These are phyloP conservation scores for Ramularia collo-cygni DNA, from an alignment of 2,329 filamentous ascomycete genomes.

Conservation along the genomic window DNA sequence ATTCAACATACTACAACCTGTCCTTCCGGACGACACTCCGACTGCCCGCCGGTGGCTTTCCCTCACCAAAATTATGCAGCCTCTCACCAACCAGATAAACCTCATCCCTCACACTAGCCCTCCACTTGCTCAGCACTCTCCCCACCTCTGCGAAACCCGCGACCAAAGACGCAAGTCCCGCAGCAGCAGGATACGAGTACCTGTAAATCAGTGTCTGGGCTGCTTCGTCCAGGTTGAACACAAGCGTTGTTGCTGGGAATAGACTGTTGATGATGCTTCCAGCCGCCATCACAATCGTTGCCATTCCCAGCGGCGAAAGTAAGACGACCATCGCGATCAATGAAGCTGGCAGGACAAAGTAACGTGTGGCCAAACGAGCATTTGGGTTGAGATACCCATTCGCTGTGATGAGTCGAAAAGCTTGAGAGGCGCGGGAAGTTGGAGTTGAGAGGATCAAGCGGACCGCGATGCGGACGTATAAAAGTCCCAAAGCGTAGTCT, in stretches of 20 bases:
- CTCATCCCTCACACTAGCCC: slow-evolving; percentile 78
- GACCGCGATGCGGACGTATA: slow-evolving; percentile 76
- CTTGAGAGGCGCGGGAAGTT: slow-evolving; percentile 63
- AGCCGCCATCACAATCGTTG: slow-evolving; percentile 44
- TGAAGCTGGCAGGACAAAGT: slow-evolving; percentile 71
- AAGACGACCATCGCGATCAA: slow-evolving; percentile 58
- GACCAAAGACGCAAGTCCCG: slow-evolving; percentile 8
- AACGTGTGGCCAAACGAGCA: slow-evolving; percentile 69
- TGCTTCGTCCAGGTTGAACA: slow-evolving; percentile 1
- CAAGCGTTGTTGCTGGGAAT: not conserved
- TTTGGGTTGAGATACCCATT: slow-evolving; percentile 76
- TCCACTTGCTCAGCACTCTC: slow-evolving; percentile 65
- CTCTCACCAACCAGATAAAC: slow-evolving; percentile 93
- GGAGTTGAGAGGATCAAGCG: slow-evolving; percentile 63
- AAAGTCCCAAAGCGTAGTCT: slow-evolving; percentile 84
- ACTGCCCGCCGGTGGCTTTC: slow-evolving; percentile 29
- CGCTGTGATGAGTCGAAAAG: slow-evolving; percentile 60
- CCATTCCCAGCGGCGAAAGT: slow-evolving; percentile 55
- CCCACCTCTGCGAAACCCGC: slow-evolving; percentile 30
- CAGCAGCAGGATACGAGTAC: slow-evolving; percentile 63
- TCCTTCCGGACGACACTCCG: slow-evolving; percentile 27
- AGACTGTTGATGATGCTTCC: slow-evolving; percentile 5
- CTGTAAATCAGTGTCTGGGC: slow-evolving; percentile 44
- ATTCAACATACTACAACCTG: slow-evolving; percentile 8
- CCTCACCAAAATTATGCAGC: slow-evolving; percentile 85